Evolutionary conservation across 2,329 filamentous ascomycete species (phyloP), one percentile per base, ranked within the genome.

Genomic region (Neocatenulostroma microsporum): DNA sequence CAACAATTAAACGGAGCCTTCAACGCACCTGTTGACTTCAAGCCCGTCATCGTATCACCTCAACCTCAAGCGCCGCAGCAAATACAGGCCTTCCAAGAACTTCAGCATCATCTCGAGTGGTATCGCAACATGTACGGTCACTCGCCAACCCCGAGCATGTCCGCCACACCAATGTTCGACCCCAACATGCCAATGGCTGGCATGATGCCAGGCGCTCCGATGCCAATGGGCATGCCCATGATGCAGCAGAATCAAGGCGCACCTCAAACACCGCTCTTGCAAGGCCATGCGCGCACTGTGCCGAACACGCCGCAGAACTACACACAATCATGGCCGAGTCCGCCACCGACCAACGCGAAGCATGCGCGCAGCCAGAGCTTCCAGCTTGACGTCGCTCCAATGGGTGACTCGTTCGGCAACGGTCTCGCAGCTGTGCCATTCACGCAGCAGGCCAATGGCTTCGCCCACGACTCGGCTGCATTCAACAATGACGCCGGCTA

Each of bases 351-450:
- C 17, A 36, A 53, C 17, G 35, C 35, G 9, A 58, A 58, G 49
- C 53, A 56, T 35, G 45, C 42, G 30, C 51, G 55, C 21, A 56
- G 54, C 39, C 55, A 49, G 36, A 62, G 63, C 51, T 63, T 64
- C 44, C 57, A 62, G 44, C 66, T 76, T 50, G 66, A 75, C 56
- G 62, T 68, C 42, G 61, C 73, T 49, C 66, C 73, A 45, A 69
- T 80, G 62, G 23, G 67, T 74, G 34, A 36, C 15, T 34, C 34
- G 3, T 33, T 32, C 21, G 31, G 31, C 11, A 34, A 20, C 18
- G 33, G 39, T 19, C 42, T 37, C 27, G 34, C 21, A 19, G n/a
- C n/a, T n/a, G n/a, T n/a, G n/a, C n/a, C n/a, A n/a, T 42, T 33
- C 31, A 11, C 15, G 21, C 41, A 41, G 9, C 21, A 12, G 12